These are phyloP conservation scores for Fusarium ambrosium DNA, from an alignment of 2,329 filamentous ascomycete species.

Conservation along the genomic window DNA sequence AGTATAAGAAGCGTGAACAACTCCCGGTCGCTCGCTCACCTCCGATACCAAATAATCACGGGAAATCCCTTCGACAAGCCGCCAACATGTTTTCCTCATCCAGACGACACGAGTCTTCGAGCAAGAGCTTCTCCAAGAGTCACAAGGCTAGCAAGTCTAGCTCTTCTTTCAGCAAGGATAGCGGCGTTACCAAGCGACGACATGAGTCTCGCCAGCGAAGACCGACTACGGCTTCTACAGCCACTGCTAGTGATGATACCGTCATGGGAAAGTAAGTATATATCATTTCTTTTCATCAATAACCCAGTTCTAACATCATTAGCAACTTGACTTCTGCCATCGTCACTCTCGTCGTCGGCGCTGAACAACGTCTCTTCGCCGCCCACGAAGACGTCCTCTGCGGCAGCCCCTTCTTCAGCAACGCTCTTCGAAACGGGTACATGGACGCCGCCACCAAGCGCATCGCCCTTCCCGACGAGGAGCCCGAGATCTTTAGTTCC, in stretches of 20 bases:
- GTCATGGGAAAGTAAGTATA: constrained; percentile 60
- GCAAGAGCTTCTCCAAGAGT: constrained; percentile 67
- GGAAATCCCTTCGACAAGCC: background rate
- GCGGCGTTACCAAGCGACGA: constrained; percentile 67
- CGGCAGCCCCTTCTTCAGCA: constrained; percentile 80
- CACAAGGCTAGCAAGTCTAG: constrained; percentile 65
- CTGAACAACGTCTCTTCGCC: constrained; percentile 87
- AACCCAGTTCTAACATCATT: constrained; percentile 14
- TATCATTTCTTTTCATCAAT: background rate
- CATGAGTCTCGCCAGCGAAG: constrained; percentile 64
- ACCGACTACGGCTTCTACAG: constrained; percentile 61
- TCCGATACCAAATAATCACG: background rate
- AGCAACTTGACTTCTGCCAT: constrained; percentile 74
- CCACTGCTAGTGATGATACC: constrained; percentile 54
- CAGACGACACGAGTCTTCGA: constrained; percentile 60
- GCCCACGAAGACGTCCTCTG: constrained; percentile 89
- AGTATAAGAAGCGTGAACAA: constrained; percentile 27
- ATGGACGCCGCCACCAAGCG: constrained; percentile 67
- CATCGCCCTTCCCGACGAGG: constrained; percentile 85
- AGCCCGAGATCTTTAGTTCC: constrained; percentile 91
- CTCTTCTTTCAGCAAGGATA: constrained; percentile 68
- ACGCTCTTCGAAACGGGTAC: constrained; percentile 53
- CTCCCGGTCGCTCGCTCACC: constrained; percentile 3
- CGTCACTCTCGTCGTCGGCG: constrained; percentile 85
- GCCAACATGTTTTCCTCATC: constrained; percentile 58